Evolutionary conservation across 179 eudicot species (phyloP).

Genomic region (Spergularia azorica): DNA sequence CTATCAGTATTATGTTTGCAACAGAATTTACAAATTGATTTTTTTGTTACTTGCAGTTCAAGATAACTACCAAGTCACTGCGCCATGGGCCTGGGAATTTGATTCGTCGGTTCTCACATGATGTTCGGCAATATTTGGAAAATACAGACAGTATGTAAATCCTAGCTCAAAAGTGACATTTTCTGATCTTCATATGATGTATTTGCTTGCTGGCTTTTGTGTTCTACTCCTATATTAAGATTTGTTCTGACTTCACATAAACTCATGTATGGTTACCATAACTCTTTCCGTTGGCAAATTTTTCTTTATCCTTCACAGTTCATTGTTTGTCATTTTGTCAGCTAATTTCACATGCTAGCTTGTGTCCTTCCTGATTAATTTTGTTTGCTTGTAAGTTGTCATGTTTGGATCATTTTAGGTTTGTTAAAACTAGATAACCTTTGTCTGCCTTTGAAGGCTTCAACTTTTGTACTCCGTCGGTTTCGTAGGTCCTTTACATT

Average conservation of each 20-base stretch:
- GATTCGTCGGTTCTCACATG: conserved; percentile 54
- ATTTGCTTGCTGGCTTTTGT: neutral
- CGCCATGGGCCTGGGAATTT: conserved; percentile 43
- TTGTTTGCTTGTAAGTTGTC: too few relatives aligned
- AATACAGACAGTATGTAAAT: conserved; percentile 42
- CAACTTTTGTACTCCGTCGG: too few relatives aligned
- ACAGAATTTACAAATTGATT: neutral
- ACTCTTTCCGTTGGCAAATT: neutral
- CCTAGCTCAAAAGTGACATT: neutral
- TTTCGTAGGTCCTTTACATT: too few relatives aligned
- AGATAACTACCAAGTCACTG: conserved; percentile 36
- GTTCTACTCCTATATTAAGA: neutral
- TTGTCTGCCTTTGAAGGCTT: too few relatives aligned
- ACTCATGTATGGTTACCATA: neutral
- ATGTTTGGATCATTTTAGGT: too few relatives aligned
- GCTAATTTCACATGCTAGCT: too few relatives aligned
- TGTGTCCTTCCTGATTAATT: too few relatives aligned
- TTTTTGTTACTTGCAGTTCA: conserved; percentile 41
- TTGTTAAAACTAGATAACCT: too few relatives aligned
- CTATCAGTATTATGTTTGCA: neutral
- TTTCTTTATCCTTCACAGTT: neutral
- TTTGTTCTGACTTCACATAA: neutral
- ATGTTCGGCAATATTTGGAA: conserved; percentile 30
- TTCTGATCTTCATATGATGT: neutral
- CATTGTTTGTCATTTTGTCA: too few relatives aligned